Conservation (phyloP, 179 eudicot genomes). For the Gypsophila paniculata region DNA sequence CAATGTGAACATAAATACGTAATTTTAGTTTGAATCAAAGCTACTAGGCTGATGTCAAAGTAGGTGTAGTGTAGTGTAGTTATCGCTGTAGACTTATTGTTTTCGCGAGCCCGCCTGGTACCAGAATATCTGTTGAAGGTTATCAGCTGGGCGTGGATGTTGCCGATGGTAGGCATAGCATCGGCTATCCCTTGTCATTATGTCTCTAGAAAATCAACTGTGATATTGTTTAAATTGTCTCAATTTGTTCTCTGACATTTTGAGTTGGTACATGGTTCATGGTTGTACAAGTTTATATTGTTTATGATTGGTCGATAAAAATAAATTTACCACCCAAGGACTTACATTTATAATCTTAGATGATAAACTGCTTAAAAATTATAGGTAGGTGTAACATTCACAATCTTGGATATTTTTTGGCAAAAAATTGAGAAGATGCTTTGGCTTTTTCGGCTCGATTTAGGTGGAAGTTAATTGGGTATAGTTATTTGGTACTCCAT, state of each 20-base stretch:
- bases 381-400: neutral
- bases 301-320: neutral
- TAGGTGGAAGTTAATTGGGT: neutral
- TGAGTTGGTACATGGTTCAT: constrained; percentile 2
- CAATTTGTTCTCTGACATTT: neutral
- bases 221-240: neutral
- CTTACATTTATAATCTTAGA: neutral
- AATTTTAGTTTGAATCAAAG: no score
- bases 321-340: neutral
- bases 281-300: neutral
- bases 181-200: neutral
- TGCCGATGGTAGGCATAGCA: constrained; percentile 51
- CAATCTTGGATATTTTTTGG: neutral
- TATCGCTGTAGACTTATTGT: constrained; percentile 27
- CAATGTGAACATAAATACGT: no score
- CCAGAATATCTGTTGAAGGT: constrained; percentile 78
- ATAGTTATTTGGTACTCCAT: neutral
- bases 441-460: neutral
- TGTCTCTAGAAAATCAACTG: neutral
- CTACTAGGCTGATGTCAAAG: no score
- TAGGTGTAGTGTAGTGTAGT: no score
- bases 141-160: constrained; percentile 67
- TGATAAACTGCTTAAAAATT: neutral
- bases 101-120: constrained; percentile 72
- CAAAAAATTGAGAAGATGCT: neutral